Percentiles rank a stretch among this genome's conserved stretches.
Conservation (phyloP, 352 stramenopile species). For the Globisporangium paroecandrum region DNA sequence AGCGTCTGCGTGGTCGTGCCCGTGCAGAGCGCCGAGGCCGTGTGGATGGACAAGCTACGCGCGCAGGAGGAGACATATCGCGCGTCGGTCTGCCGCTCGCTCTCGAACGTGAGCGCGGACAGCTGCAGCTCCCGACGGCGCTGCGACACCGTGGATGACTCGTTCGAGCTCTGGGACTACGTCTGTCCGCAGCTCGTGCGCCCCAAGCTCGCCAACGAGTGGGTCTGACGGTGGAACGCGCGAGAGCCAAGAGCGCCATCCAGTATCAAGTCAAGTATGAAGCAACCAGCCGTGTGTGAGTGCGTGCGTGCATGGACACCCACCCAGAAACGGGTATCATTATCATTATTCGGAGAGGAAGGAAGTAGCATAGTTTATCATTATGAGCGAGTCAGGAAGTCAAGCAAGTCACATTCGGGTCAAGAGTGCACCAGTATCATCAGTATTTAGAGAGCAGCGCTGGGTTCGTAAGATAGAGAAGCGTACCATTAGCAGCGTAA, state of each 20-base stretch:
- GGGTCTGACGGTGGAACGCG: constrained; percentile 25
- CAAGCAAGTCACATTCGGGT: background rate
- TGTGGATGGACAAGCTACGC: constrained; percentile 21
- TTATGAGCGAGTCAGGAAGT: background rate
- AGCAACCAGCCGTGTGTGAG: background rate
- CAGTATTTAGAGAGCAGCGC: background rate
- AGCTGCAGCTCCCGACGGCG: constrained; percentile 2
- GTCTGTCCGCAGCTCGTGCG: constrained; percentile 45
- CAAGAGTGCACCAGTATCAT: background rate
- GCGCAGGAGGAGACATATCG: constrained; percentile 16
- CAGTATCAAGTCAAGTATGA: background rate
- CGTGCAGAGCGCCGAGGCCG: constrained; percentile 7
- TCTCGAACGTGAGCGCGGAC: constrained; percentile 2
- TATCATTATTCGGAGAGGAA: constrained; percentile 1
- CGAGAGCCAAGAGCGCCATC: background rate
- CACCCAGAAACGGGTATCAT: background rate
- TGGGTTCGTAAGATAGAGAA: background rate
- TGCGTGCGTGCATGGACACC: background rate
- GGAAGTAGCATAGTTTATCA: background rate
- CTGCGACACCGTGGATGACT: constrained; percentile 20
- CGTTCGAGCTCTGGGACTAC: constrained; percentile 66
- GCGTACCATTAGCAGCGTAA: background rate
- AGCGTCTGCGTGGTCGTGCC: constrained; percentile 18
- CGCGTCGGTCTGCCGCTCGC: constrained; percentile 11
- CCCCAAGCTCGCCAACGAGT: constrained; percentile 39